A percentile compares a stretch with the other conserved stretches of the same genome.
Conservation (phyloP, 148 eudicot species). For the Gaultheria prostrata region DNA sequence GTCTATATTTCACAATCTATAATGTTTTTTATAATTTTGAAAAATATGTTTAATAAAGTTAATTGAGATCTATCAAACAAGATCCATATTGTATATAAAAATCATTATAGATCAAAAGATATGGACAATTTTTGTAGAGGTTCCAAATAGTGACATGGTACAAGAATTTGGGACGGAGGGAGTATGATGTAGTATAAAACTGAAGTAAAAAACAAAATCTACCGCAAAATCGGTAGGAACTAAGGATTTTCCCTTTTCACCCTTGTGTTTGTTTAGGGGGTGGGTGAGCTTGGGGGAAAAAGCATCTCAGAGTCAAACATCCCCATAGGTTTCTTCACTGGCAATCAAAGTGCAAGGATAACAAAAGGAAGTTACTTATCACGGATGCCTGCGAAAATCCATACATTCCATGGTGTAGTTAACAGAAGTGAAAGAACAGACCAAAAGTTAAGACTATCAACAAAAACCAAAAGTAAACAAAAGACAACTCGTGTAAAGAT, state of each 20-base stretch:
- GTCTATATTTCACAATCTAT: too few species aligned
- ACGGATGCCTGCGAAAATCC: not conserved
- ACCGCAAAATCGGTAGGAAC: not conserved
- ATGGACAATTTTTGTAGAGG: too few species aligned
- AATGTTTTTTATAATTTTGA: too few species aligned
- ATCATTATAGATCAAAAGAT: too few species aligned
- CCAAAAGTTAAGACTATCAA: not conserved
- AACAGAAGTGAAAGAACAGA: not conserved
- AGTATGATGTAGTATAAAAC: not conserved
- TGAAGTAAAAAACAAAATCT: not conserved
- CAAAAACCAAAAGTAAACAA: not conserved
- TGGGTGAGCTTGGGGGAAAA: not conserved
- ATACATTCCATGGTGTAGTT: not conserved
- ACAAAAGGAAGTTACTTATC: slow-evolving; percentile 12
- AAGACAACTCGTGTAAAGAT: not conserved
- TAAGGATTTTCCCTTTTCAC: not conserved
- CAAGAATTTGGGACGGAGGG: too few species aligned
- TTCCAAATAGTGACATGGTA: too few species aligned
- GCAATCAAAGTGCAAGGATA: slow-evolving; percentile 45
- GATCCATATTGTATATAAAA: too few species aligned
- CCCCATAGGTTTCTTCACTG: slow-evolving; percentile 28
- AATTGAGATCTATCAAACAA: too few species aligned
- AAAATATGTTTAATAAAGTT: too few species aligned
- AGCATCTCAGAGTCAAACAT: slow-evolving; percentile 15
- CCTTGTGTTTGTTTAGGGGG: not conserved